Evolutionary conservation across 192 early-diverging fungal genomes (phyloP).

Genomic region (Helicostylum pulchrum): DNA sequence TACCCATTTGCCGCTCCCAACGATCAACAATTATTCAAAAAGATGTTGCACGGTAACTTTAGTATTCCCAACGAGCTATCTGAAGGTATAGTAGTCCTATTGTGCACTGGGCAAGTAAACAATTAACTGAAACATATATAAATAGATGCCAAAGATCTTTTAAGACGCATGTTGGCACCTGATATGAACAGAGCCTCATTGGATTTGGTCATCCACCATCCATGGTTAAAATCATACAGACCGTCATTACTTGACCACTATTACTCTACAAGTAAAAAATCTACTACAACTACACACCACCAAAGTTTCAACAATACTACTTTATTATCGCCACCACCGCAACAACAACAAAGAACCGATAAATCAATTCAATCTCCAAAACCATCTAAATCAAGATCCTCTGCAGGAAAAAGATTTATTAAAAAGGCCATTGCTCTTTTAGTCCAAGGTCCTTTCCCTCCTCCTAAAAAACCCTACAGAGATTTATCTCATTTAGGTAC

Average conservation of each 20-base stretch:
- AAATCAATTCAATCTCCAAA: neutral
- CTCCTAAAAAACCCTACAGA: conserved; percentile 26
- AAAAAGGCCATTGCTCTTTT: conserved; percentile 10
- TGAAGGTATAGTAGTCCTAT: conserved; percentile 4
- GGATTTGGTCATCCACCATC: conserved; percentile 36
- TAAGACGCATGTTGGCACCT: conserved; percentile 33
- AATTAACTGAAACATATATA: too few relatives aligned
- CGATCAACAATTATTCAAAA: conserved; percentile 29
- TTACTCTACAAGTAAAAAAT: neutral
- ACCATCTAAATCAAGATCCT: neutral
- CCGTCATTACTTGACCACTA: neutral
- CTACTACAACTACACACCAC: neutral
- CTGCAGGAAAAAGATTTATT: neutral
- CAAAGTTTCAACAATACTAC: neutral
- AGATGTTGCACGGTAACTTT: conserved; percentile 33
- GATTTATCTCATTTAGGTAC: conserved; percentile 32
- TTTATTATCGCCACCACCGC: neutral
- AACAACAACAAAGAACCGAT: conserved; percentile 12
- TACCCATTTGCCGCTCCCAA: conserved; percentile 46
- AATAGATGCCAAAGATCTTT: conserved; percentile 36
- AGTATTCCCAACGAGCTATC: conserved; percentile 22
- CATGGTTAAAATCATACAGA: conserved; percentile 34
- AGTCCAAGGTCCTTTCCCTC: conserved; percentile 27
- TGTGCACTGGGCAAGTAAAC: neutral
- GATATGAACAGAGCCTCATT: conserved; percentile 32